Evolutionary conservation across 805 yeast species (phyloP), one percentile per base, ranked within the genome.

Genomic region (Monosporozyma solicola): DNA sequence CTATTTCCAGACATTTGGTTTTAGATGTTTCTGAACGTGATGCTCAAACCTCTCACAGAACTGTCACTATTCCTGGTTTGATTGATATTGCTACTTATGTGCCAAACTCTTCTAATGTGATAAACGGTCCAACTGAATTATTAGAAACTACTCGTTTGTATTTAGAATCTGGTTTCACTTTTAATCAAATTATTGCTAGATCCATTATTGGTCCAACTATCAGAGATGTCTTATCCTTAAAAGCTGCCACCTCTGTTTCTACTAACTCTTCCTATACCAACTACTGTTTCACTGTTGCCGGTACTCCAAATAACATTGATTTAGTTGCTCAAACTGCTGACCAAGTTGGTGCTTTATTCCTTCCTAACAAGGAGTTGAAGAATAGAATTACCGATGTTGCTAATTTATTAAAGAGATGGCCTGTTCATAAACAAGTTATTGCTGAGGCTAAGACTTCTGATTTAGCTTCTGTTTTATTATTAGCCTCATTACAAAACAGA

Each of bases 391-490:
- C 91, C n/a, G 77, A 85, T 35, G 84, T 89, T 46, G 81, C 95
- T 29, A 77, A 85, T 32, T 95, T 87, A 61, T 82, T 90, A 63
- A 82, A 84, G 57, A 73, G 80, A 37, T 91, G 97, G 97, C 96
- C 96, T 51, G 75, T 77, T 50, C 71, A 71, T 62, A 90, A 89
- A 74, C 92, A 94, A 55, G 85, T 92, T 55, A 78, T 91, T 58
- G 89, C 97, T 44, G 97, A 92, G 71, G 97, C 98, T 49, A 83
- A 81, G 68, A 84, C 92, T 27, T 87, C 97, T 41, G 92, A 89
- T 64, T 76, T 92, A 64, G 98, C 98, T n/a, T 87, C 96, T 3
- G 85, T 91, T 47, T 74, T 92, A 67, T 78, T 92, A 64, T 76
- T 92, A 72, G 96, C 97, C 46, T 86, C 96, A 29, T 78, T 92